A percentile compares a stretch with the other conserved stretches of the same genome.
phyloP scores from a whole-genome alignment of 2,329 filamentous ascomycete species.

The Fusarium nygamai region DNA sequence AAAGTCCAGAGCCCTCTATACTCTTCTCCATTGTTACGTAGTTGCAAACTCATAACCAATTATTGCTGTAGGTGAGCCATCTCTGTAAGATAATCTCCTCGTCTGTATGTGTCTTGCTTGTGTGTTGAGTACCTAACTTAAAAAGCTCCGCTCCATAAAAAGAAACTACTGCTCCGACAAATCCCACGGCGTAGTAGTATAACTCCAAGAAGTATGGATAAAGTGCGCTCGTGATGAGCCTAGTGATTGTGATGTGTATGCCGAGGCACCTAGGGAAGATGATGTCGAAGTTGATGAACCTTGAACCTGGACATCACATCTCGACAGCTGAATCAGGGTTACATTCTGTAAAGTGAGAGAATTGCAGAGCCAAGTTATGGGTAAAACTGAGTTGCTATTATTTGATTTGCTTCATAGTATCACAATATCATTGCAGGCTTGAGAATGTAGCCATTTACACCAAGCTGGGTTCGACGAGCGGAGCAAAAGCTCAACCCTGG shows the following conservation, averaged over 20 bases:
- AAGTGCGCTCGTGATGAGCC: background rate
- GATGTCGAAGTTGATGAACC: constrained; percentile 16
- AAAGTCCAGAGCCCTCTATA: background rate
- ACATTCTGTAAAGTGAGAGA: background rate
- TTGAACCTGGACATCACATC: constrained; percentile 29
- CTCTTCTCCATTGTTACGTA: background rate
- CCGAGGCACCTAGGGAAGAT: constrained; percentile 8
- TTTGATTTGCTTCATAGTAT: background rate
- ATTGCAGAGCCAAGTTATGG: background rate
- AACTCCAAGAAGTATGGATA: constrained; percentile 15
- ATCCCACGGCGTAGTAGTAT: background rate
- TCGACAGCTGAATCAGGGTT: constrained; percentile 6
- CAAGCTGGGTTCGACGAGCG: constrained; percentile 12
- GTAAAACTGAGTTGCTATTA: background rate
- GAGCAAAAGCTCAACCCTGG: constrained; percentile 8
- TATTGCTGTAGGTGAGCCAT: background rate
- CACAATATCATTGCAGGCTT: background rate
- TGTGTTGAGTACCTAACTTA: constrained; percentile 3
- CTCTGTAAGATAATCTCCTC: constrained; percentile 9
- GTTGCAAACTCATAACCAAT: background rate
- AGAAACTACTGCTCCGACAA: constrained; percentile 3
- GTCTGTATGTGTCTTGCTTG: constrained; percentile 26
- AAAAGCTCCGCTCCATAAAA: background rate
- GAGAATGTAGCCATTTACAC: background rate
- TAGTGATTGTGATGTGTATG: background rate